phyloP scores from a whole-genome alignment of 345 rosid species.

The thale cress (Arabidopsis thaliana) region TAIR10.1 NC_003076.8:7208001-7208500 shows the following conservation, averaged over 20 bases:
- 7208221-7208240: slow-evolving; percentile 74
- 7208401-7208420: slow-evolving; percentile 15
- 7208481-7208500: neutral
- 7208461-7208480: neutral
- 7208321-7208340: slow-evolving; percentile 41
- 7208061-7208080: slow-evolving; percentile 65
- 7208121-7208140: slow-evolving; percentile 85
- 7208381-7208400: slow-evolving; percentile 37
- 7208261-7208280: neutral
- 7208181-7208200: slow-evolving; percentile 88
- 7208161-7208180: slow-evolving; percentile 77
- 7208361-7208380: slow-evolving; percentile 11
- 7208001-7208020: slow-evolving; percentile 68
- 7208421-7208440: neutral
- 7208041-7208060: slow-evolving; percentile 77
- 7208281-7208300: neutral
- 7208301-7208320: slow-evolving; percentile 35
- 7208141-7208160: slow-evolving; percentile 82
- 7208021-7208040: slow-evolving; percentile 74
- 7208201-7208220: slow-evolving; percentile 89
- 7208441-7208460: slow-evolving; percentile 12
- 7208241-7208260: slow-evolving; percentile 2
- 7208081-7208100: slow-evolving; percentile 49
- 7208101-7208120: slow-evolving; percentile 84
- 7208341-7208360: slow-evolving; percentile 29